Conservation (phyloP, 257 asterid genomes). For the Salvia miltiorrhiza region DNA sequence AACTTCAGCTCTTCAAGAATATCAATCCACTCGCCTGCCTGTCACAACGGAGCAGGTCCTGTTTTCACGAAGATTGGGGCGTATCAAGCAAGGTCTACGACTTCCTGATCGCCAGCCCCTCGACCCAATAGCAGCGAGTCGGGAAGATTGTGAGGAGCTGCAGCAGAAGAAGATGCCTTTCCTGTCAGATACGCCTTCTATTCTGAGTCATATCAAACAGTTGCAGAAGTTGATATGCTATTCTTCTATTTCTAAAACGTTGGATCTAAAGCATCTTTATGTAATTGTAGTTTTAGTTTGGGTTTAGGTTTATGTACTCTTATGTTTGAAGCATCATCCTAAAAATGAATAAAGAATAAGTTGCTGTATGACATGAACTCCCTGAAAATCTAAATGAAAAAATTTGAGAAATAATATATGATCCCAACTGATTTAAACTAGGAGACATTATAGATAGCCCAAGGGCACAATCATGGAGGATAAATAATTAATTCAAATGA, state of each 20-base stretch:
- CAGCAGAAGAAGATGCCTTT: constrained; percentile 73
- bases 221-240: not conserved
- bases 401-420: too few species aligned
- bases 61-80: constrained; percentile 60
- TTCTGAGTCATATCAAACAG: constrained; percentile 25
- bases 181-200: constrained; percentile 45
- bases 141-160: constrained; percentile 59
- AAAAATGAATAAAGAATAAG: not conserved
- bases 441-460: constrained; percentile 1
- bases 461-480: not conserved
- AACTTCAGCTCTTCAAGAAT: constrained; percentile 57
- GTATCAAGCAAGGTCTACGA: constrained; percentile 64
- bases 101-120: constrained; percentile 32
- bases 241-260: not conserved
- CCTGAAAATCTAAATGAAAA: not conserved
- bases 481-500: constrained; percentile 2
- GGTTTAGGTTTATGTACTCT: not conserved
- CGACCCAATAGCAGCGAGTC: constrained; percentile 40
- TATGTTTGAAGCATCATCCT: too few species aligned
- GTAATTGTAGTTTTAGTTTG: not conserved
- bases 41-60: constrained; percentile 61
- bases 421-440: too few species aligned
- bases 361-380: not conserved
- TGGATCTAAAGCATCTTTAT: not conserved
- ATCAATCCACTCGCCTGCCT: constrained; percentile 60